Base-by-base conservation (phyloP, 2,329 filamentous ascomycete genomes). In the Dothistroma pini region DNA sequence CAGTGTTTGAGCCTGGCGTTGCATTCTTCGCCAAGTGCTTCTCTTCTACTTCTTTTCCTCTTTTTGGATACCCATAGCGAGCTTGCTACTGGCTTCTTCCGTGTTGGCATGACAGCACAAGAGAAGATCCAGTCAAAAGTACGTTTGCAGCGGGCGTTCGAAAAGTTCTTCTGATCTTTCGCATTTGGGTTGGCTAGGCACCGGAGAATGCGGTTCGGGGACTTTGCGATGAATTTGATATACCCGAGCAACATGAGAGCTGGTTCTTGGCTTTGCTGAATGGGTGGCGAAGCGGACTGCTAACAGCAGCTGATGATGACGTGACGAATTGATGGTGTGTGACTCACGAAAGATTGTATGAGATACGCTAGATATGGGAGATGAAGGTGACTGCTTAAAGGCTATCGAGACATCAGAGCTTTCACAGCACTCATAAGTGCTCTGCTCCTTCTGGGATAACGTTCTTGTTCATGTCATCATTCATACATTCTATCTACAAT, bases 21-120 rank as follows among this genome's bases (percentile, higher is more conserved):
- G 21, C 48, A 51, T n/a, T 51, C 29, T 51, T 19, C 48, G 25
- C 48, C 2, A 50, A 58, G 50, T 49, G 56, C 32, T 34, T 38
- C 31, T 19, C 29, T 29, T 21, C 31, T 31, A 14, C 22, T 57
- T 25, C 38, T 12, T 56, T 57, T 32, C 47, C 47, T 21, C 31
- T 48, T 54, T 60, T 57, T 57, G 58, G 54, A 64, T 63, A 62
- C 63, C 60, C 38, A 57, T 16, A 16, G 21, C 14, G 52, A 29
- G 21, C 22, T 16, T 44, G 9, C 41, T 44, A 9, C n/a, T 44
- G 41, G 41, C 35, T 38, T 38, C 34, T 38, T 16, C 34, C 35
- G 35, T 12, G 35, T 38, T 38, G 11, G 35, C 16, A 16, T 14
- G 25, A 29, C 25, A 29, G 25, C 25, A 29, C 25, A 29, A 29